These are phyloP conservation scores for Evansstolkia leycettana DNA, from an alignment of 495 filamentous ascomycete species.

Conservation along the genomic window DNA sequence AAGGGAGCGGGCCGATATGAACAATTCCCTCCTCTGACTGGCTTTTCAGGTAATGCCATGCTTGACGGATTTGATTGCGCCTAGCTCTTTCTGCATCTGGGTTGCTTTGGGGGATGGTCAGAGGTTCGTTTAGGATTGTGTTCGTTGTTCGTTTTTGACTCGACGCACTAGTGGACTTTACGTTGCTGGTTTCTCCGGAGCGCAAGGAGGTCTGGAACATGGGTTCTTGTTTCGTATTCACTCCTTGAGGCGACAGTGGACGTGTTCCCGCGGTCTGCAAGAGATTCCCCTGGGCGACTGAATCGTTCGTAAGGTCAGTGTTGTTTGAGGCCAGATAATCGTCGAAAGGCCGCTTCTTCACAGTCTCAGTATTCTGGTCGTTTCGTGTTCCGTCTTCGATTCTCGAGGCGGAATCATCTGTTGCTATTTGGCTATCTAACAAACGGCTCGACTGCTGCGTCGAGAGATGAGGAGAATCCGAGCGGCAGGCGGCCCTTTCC, in stretches of 20 bases:
- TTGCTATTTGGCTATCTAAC: slow-evolving; percentile 1
- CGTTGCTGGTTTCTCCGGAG: too few species aligned
- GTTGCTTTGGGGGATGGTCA: slow-evolving; percentile 1
- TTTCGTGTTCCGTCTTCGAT: background rate
- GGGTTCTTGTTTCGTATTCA: too few species aligned
- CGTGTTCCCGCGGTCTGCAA: too few species aligned
- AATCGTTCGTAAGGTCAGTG: background rate
- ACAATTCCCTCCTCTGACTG: slow-evolving; percentile 6
- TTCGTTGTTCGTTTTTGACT: too few species aligned
- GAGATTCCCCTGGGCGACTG: too few species aligned
- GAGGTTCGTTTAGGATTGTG: slow-evolving; percentile 1
- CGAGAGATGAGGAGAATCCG: slow-evolving; percentile 11
- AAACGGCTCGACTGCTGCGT: slow-evolving; percentile 11
- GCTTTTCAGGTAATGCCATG: slow-evolving; percentile 15
- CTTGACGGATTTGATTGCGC: slow-evolving; percentile 15
- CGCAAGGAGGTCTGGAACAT: too few species aligned
- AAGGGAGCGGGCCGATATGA: slow-evolving; percentile 20
- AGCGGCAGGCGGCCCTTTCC: slow-evolving; percentile 16
- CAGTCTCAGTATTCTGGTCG: background rate
- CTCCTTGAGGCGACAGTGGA: too few species aligned
- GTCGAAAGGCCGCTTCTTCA: background rate
- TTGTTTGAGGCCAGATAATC: background rate
- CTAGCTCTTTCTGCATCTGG: slow-evolving; percentile 6
- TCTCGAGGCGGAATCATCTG: slow-evolving; percentile 1
- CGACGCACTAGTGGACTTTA: too few species aligned